Percentiles rank a stretch among this genome's conserved stretches.
These are phyloP conservation scores for Penicillium canescens DNA, from an alignment of 495 filamentous ascomycete genomes.

Conservation along the genomic window DNA sequence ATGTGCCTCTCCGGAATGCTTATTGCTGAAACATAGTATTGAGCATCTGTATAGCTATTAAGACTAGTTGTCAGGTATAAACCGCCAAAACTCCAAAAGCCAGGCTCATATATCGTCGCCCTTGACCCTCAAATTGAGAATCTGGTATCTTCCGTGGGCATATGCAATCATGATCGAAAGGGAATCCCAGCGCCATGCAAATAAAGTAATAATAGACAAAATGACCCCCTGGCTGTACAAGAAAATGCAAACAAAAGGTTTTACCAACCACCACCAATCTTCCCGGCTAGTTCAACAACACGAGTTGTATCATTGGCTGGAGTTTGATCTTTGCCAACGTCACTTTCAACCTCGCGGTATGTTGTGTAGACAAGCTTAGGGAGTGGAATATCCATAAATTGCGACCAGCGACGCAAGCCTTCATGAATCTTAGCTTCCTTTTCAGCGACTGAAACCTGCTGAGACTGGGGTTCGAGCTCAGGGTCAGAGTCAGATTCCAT, in stretches of 20 bases:
- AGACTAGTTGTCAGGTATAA: not conserved
- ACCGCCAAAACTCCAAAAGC: not conserved
- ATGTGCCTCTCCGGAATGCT: not conserved
- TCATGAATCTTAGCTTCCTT: slow-evolving; percentile 47
- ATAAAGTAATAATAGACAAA: slow-evolving; percentile 1
- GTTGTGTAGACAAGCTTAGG: slow-evolving; percentile 79
- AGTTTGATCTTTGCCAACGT: slow-evolving; percentile 77
- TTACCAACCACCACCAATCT: slow-evolving; percentile 94
- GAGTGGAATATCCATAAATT: slow-evolving; percentile 64
- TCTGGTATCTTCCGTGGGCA: slow-evolving; percentile 18
- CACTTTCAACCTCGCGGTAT: slow-evolving; percentile 89
- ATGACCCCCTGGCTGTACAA: not conserved
- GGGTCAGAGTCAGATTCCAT: slow-evolving; percentile 59
- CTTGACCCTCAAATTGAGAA: slow-evolving; percentile 1
- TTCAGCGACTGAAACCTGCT: slow-evolving; percentile 20
- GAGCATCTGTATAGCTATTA: not conserved
- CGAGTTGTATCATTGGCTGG: slow-evolving; percentile 64
- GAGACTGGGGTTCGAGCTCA: slow-evolving; percentile 14
- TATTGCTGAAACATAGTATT: not conserved
- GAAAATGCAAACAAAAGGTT: not conserved
- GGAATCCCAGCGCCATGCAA: slow-evolving; percentile 21
- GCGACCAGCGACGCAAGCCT: slow-evolving; percentile 71
- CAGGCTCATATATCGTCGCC: not conserved
- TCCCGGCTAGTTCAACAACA: slow-evolving; percentile 86
- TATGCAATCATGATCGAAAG: slow-evolving; percentile 15